Evolutionary conservation across 345 rosid species (phyloP), one percentile per base, ranked within the genome.

Genomic region (Eucalyptus guilfoylei): DNA sequence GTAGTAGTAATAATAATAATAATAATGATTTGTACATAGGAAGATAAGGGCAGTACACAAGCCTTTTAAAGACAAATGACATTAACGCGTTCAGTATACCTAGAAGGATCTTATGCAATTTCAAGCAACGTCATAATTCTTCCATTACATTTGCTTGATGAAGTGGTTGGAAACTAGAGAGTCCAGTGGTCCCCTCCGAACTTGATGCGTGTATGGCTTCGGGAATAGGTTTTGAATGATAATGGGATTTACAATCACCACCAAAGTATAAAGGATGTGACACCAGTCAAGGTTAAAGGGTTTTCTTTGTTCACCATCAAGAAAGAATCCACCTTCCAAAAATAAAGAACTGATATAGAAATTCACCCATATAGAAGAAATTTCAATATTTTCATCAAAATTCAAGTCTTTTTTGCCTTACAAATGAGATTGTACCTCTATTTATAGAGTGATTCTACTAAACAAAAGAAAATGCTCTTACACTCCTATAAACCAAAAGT

Each of bases 1-100:
- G 3, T 49, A 49, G 5, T 16, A 6, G 3, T 15, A 7, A 2
- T 17, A 7, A 2, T 17, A 7, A 2, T 50, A 17, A 8, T 52
- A 49, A n/a, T n/a, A n/a, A n/a, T n/a, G n/a, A n/a, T n/a, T n/a
- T n/a, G n/a, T n/a, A n/a, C n/a, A n/a, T n/a, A n/a, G n/a, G n/a
- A n/a, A n/a, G n/a, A n/a, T n/a, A n/a, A n/a, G n/a, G n/a, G n/a
- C n/a, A n/a, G n/a, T n/a, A n/a, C n/a, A n/a, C n/a, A n/a, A n/a
- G n/a, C n/a, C n/a, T n/a, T 58, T 23, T 50, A 55, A 9, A 55
- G 62, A 55, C 62, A 55, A 55, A 23, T 23, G 62, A 60, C 32
- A 12, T 60, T 60, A 12, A 60, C 32, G 15, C 7, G 15, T 60
- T 60, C 6, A 60, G 67, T 60, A 60, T 60, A 11, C 2, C 32